A percentile compares a stretch with the other conserved stretches of the same genome.
Conservation (phyloP, 768 basidiomycete genomes). For the Solioccasus polychromus region DNA sequence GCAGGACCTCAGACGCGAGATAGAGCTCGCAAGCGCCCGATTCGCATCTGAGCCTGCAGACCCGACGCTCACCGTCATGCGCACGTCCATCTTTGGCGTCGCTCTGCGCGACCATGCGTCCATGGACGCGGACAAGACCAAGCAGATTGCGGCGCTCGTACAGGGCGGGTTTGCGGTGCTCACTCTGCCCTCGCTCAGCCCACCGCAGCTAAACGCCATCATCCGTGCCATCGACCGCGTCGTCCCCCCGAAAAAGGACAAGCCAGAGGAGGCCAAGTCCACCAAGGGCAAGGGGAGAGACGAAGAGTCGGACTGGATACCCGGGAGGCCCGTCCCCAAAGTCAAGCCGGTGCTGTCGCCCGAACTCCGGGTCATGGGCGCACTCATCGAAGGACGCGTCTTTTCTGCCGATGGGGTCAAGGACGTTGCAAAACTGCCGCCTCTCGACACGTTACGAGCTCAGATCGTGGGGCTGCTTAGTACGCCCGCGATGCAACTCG, state of each 20-base stretch:
- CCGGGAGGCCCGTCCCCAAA: slow-evolving; percentile 66
- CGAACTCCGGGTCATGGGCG: slow-evolving; percentile 72
- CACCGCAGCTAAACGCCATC: slow-evolving; percentile 66
- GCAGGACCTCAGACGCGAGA: slow-evolving; percentile 65
- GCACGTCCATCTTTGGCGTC: slow-evolving; percentile 78
- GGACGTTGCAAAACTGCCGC: slow-evolving; percentile 71
- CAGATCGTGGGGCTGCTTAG: slow-evolving; percentile 86
- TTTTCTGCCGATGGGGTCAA: slow-evolving; percentile 58
- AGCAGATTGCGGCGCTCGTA: slow-evolving; percentile 53
- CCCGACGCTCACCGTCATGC: slow-evolving; percentile 66
- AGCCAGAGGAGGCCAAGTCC: slow-evolving; percentile 47
- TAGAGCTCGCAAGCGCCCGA: slow-evolving; percentile 53
- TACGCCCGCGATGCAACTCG: slow-evolving; percentile 69
- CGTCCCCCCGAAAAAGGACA: slow-evolving; percentile 56
- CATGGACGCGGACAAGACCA: slow-evolving; percentile 46
- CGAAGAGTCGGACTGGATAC: slow-evolving; percentile 59
- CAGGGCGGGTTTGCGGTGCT: slow-evolving; percentile 66
- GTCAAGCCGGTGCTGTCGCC: slow-evolving; percentile 54
- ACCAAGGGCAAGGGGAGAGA: slow-evolving; percentile 45
- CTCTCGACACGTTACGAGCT: slow-evolving; percentile 70
- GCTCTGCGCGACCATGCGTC: slow-evolving; percentile 61
- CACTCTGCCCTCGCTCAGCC: slow-evolving; percentile 62
- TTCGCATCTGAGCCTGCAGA: slow-evolving; percentile 27
- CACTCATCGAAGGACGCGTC: slow-evolving; percentile 73
- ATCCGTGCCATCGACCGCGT: slow-evolving; percentile 64